Evolutionary conservation across 768 basidiomycete species (phyloP).

Genomic region (Pleurotus ostreatus): DNA sequence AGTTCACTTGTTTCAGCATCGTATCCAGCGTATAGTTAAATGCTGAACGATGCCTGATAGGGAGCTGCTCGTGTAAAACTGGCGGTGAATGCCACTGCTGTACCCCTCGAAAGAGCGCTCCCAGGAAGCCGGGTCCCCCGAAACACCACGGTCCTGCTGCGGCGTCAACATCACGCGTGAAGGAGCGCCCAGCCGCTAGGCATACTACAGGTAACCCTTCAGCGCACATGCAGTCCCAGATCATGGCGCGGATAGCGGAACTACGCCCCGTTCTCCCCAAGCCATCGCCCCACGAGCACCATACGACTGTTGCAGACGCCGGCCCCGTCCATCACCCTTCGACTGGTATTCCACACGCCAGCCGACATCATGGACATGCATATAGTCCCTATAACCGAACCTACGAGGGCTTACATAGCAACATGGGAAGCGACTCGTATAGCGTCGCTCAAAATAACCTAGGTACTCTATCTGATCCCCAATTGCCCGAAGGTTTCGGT

Average conservation of each 20-base stretch:
- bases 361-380: constrained; percentile 44
- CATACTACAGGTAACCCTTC: constrained; percentile 11
- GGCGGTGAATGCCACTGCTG: constrained; percentile 56
- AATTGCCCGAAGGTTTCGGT: constrained; percentile 23
- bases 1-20: constrained; percentile 28
- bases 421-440: neutral
- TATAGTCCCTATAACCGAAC: constrained; percentile 71
- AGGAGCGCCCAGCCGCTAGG: constrained; percentile 10
- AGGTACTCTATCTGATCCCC: constrained; percentile 22
- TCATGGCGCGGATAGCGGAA: constrained; percentile 58
- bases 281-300: constrained; percentile 24
- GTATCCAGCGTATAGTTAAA: neutral
- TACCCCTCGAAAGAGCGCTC: constrained; percentile 41
- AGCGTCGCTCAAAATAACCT: constrained; percentile 16
- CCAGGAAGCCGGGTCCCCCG: constrained; percentile 21
- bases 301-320: constrained; percentile 19
- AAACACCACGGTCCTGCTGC: constrained; percentile 2
- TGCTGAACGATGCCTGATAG: constrained; percentile 26
- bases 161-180: constrained; percentile 14
- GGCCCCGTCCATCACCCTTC: constrained; percentile 48
- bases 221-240: constrained; percentile 37
- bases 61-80: constrained; percentile 47
- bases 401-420: constrained; percentile 45
- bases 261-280: constrained; percentile 71
- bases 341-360: constrained; percentile 31